These are phyloP conservation scores for Meyerozyma carpophila DNA, from an alignment of 1,139 yeast species.

Conservation along the genomic window DNA sequence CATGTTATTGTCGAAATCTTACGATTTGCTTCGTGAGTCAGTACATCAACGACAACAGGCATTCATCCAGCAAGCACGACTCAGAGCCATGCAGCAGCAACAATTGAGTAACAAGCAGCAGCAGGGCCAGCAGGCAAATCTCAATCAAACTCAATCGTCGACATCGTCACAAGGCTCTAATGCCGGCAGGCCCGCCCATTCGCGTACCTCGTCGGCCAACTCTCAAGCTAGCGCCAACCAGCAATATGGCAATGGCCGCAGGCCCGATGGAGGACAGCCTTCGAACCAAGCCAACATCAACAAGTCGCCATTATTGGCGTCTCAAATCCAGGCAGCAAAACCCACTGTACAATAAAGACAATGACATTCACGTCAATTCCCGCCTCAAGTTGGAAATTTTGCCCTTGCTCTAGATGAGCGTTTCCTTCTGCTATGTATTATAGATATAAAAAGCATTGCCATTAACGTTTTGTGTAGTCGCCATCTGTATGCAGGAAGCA, in stretches of 20 bases:
- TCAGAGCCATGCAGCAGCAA: slow-evolving; percentile 42
- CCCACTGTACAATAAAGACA: slow-evolving; percentile 1
- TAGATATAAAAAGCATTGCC: not conserved
- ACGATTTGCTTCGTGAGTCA: slow-evolving; percentile 57
- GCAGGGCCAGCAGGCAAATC: slow-evolving; percentile 40
- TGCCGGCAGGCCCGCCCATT: not conserved
- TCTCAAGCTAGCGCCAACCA: not conserved
- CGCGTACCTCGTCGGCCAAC: not conserved
- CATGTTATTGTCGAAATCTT: slow-evolving; percentile 82
- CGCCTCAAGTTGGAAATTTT: not conserved
- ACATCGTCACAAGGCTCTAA: not conserved
- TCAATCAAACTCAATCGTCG: slow-evolving; percentile 6
- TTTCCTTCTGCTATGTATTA: slow-evolving; percentile 1
- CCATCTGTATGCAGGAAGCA: not conserved
- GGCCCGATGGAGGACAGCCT: not conserved
- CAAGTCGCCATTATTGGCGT: not conserved
- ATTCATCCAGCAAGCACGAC: slow-evolving; percentile 40
- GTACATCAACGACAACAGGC: slow-evolving; percentile 43
- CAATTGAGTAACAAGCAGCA: slow-evolving; percentile 31
- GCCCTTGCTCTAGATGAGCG: not conserved
- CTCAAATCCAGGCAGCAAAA: not conserved
- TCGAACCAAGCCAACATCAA: not conserved
- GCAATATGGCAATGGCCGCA: not conserved
- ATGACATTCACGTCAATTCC: not conserved
- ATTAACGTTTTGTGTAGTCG: not conserved